A percentile compares a stretch with the other conserved stretches of the same genome.
phyloP scores from a whole-genome alignment of 352 stramenopile species.

The Pythium dissimile region DNA sequence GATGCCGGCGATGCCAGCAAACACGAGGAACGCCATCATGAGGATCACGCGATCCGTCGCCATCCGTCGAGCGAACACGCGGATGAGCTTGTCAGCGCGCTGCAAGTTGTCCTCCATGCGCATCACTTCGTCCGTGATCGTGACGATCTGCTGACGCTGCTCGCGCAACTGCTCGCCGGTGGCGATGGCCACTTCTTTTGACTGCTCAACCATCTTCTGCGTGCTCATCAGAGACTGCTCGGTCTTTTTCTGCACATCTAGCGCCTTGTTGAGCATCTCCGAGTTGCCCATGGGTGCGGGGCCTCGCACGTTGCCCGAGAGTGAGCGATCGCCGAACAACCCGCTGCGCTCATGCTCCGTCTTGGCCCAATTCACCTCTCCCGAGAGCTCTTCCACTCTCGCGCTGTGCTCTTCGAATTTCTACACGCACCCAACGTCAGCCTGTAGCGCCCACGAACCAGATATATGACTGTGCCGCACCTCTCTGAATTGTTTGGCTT shows the following conservation, averaged over 20 bases:
- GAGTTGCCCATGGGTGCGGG: constrained; percentile 47
- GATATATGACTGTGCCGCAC: constrained; percentile 26
- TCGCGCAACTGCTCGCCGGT: constrained; percentile 75
- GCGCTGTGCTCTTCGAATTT: constrained; percentile 84
- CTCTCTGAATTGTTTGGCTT: constrained; percentile 65
- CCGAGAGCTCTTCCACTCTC: constrained; percentile 73
- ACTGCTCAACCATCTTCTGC: constrained; percentile 84
- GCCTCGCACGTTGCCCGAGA: constrained; percentile 26
- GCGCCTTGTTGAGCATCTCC: constrained; percentile 69
- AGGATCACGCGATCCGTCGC: constrained; percentile 81
- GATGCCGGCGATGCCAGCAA: constrained; percentile 75
- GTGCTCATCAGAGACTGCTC: constrained; percentile 82
- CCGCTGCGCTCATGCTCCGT: constrained; percentile 73
- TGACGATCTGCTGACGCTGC: constrained; percentile 84
- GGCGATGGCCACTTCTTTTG: constrained; percentile 74
- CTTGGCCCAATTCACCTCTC: constrained; percentile 80
- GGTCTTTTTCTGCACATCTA: constrained; percentile 84
- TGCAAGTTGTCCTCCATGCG: constrained; percentile 76
- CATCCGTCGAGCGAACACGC: constrained; percentile 77
- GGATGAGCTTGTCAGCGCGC: constrained; percentile 80
- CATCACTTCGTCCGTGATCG: constrained; percentile 87
- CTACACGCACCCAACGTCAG: constrained; percentile 25
- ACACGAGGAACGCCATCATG: constrained; percentile 75
- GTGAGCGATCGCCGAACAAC: constrained; percentile 62
- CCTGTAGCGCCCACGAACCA: no score